Conservation (phyloP, 805 yeast species). For the Pichia pseudocactophila region DNA sequence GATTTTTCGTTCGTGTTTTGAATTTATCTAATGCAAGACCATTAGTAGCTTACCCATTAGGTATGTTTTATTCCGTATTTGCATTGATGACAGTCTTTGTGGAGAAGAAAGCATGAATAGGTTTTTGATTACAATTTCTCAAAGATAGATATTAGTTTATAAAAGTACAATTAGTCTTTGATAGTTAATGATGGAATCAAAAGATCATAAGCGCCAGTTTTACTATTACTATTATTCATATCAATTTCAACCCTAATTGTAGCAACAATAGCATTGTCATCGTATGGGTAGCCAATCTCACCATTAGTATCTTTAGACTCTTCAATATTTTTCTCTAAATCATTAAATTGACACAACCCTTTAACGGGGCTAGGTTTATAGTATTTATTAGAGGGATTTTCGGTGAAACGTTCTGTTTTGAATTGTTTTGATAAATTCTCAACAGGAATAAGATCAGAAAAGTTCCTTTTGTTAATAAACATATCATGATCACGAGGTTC, state of each 20-base stretch:
- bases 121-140: too few relatives aligned
- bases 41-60: conserved; percentile 87
- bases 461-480: conserved; percentile 60
- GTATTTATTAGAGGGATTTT: neutral
- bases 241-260: conserved; percentile 70
- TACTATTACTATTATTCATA: conserved; percentile 35
- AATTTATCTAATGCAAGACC: conserved; percentile 79
- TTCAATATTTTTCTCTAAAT: neutral
- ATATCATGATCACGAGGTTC: conserved; percentile 33
- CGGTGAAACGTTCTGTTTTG: conserved; percentile 23
- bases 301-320: conserved; percentile 3
- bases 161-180: neutral
- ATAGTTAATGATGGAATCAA: conserved; percentile 46
- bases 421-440: conserved; percentile 24
- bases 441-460: conserved; percentile 57
- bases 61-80: conserved; percentile 86
- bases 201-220: conserved; percentile 58
- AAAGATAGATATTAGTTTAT: neutral
- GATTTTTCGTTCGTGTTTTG: conserved; percentile 80
- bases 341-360: conserved; percentile 12
- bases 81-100: conserved; percentile 89
- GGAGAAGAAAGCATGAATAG: conserved; percentile 20
- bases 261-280: conserved; percentile 50
- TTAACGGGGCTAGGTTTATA: conserved; percentile 20
- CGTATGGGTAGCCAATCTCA: conserved; percentile 43